Evolutionary conservation across 257 asterid species (phyloP).

Genomic region (Forsythia viridissima): DNA sequence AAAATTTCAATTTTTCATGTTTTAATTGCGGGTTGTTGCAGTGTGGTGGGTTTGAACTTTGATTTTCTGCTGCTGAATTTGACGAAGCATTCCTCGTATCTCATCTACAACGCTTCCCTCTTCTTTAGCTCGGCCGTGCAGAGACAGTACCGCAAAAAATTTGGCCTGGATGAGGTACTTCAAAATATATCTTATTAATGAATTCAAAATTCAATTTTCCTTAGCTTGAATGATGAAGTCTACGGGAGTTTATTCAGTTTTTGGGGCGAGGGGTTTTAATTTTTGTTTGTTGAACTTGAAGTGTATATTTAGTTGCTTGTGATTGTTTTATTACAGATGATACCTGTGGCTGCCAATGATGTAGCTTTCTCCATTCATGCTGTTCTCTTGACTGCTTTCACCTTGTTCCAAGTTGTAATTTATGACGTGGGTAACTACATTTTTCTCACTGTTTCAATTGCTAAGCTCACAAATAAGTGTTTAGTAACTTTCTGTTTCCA

Average conservation of each 20-base stretch:
- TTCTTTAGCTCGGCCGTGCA: constrained; percentile 81
- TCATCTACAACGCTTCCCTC: constrained; percentile 83
- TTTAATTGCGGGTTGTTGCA: constrained; percentile 27
- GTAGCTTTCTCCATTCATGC: constrained; percentile 94
- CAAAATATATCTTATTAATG: not conserved
- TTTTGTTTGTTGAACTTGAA: not conserved
- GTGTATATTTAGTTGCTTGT: not conserved
- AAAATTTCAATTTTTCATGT: not conserved
- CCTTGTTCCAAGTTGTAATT: constrained; percentile 72
- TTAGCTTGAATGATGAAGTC: not conserved
- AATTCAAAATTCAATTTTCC: not conserved
- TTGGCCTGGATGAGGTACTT: constrained; percentile 63
- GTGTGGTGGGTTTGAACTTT: constrained; percentile 93
- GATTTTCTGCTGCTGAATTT: constrained; percentile 80
- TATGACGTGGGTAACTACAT: constrained; percentile 53
- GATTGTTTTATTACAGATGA: constrained; percentile 59
- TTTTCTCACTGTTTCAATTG: not conserved
- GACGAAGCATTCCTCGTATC: constrained; percentile 88
- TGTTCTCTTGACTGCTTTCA: constrained; percentile 70
- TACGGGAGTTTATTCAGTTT: not conserved
- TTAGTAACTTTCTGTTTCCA: too few relatives aligned
- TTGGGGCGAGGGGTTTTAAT: not conserved
- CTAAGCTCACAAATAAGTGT: too few relatives aligned
- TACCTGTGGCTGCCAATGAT: constrained; percentile 96
- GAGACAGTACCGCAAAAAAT: constrained; percentile 68